Evolutionary conservation across 2,329 filamentous ascomycete genomes (phyloP), one percentile per base, ranked within the genome.

Genomic region (Podosphaera xanthii): DNA sequence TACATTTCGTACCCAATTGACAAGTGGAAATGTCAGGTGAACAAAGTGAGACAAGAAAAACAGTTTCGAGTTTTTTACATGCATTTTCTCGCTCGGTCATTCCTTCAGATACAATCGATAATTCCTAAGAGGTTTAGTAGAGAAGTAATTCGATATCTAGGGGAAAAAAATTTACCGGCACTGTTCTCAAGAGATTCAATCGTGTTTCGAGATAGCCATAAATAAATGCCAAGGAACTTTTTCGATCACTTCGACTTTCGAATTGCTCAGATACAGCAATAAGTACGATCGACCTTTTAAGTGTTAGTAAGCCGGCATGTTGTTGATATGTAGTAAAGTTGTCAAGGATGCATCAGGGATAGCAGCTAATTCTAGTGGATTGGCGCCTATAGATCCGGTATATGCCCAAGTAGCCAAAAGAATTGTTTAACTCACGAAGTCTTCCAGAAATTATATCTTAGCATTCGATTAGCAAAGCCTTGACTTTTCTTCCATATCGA

Each of bases 21-120:
- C 82, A 85, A 6, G 76, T 79, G 54, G 83, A 79, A 42, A 85
- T 77, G 60, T 83, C 79, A 5, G 80, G 74, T 14, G 81, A 84
- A 65, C 82, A 85, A 6, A 85, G 73, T 1, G 79, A 77, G 8
- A 83, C 76, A 4, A 86, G 70, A 48, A 85, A 75, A 0, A 80
- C 73, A 0, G 80, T 82, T 69, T 86, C 82, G 3, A 82, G 71
- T 63, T 76, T 80, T 5, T 74, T 76, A 3, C 74, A 75, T 12
- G 77, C 74, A 14, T 72, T 71, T 33, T 73, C 73, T 38, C 80
- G 73, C 63, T 84, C 78, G 0, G 75, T 70, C 30, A 80, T 72
- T 50, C 81, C 79, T 50, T 75, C 74, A 1, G 76, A 71, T 7
- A 80, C 67, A 52, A 77, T 74, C 10, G 74, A 74, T 42, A 83